phyloP scores from a whole-genome alignment of 2,329 filamentous ascomycete species.

The Fusarium sp. region DNA sequence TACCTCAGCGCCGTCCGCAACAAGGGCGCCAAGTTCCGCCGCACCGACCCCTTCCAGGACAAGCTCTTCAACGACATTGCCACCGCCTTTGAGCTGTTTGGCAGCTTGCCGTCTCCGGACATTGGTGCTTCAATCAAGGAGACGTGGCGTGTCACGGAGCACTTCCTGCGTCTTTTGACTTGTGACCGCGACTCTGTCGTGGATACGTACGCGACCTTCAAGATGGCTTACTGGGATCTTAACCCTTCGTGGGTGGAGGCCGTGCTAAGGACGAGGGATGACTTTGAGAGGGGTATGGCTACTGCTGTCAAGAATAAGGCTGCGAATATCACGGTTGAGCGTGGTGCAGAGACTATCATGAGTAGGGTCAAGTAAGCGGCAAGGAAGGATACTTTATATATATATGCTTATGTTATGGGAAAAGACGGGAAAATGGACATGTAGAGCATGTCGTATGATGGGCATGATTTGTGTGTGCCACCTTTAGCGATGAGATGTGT shows the following conservation, averaged over 20 bases:
- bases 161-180: slow-evolving; percentile 79
- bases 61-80: slow-evolving; percentile 94
- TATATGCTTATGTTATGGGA: not conserved
- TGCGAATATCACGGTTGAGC: slow-evolving; percentile 81
- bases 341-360: slow-evolving; percentile 93
- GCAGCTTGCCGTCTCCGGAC: slow-evolving; percentile 71
- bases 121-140: slow-evolving; percentile 79
- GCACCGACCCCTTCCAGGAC: slow-evolving; percentile 85
- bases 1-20: slow-evolving; percentile 89
- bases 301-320: slow-evolving; percentile 86
- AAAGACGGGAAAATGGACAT: not conserved
- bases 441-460: slow-evolving; percentile 26
- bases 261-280: slow-evolving; percentile 83
- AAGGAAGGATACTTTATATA: slow-evolving; percentile 9
- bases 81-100: slow-evolving; percentile 89
- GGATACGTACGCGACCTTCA: slow-evolving; percentile 82
- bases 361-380: slow-evolving; percentile 77
- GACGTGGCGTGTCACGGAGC: slow-evolving; percentile 91
- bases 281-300: slow-evolving; percentile 91
- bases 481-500: slow-evolving; percentile 30
- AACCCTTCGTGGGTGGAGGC: slow-evolving; percentile 96
- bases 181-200: slow-evolving; percentile 76
- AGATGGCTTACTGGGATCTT: slow-evolving; percentile 88
- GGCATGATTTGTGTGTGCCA: slow-evolving; percentile 33
- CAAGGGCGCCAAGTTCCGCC: slow-evolving; percentile 86